Evolutionary conservation across 1,139 yeast species (phyloP), one percentile per base, ranked within the genome.

Genomic region (Suhomyces bokatorum): DNA sequence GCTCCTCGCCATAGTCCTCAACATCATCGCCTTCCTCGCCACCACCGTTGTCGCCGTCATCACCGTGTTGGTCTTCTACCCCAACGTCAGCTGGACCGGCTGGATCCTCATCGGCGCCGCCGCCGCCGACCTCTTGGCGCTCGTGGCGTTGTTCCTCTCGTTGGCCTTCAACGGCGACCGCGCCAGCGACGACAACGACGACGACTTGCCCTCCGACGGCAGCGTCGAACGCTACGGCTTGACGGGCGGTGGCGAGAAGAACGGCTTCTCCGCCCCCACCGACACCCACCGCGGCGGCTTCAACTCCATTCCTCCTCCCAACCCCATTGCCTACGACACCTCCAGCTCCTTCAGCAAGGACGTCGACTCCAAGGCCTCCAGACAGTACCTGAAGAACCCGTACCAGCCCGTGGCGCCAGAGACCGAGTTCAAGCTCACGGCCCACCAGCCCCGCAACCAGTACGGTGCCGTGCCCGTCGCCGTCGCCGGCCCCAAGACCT

Each of bases 21-120:
- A 63, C 46, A 50, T 78, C 13, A 50, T 85, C 8, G 66, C 81
- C 1, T 80, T 83, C 53, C 51, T 81, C 22, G 64, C 78, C 8
- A 68, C 86, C 3, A 67, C 83, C 3, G 54, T 84, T 30, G 65
- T 77, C 15, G 77, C 86, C 47, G 62, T 85, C 8, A 73, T 82
- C 17, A 73, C 73, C 7, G 71, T 84, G 20, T 56, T 86, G 43
- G 67, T 80, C 15, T 85, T 82, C 59, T 75, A 74, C 51, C 93
- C 93, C 4, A 70, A 81, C 53, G 69, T 83, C 33, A 69, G 75
- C 10, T 85, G 90, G 90, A 73, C 81, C 34, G 77, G 84, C 6
- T 85, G 91, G 91, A 64, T 83, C 30, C 67, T 83, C 46, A 70
- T 85, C 31, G 89, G 86, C 1, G 73, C 87, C 2, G 84, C 87